These are phyloP conservation scores for Artomyces pyxidatus DNA, from an alignment of 768 basidiomycete species.

Conservation along the genomic window DNA sequence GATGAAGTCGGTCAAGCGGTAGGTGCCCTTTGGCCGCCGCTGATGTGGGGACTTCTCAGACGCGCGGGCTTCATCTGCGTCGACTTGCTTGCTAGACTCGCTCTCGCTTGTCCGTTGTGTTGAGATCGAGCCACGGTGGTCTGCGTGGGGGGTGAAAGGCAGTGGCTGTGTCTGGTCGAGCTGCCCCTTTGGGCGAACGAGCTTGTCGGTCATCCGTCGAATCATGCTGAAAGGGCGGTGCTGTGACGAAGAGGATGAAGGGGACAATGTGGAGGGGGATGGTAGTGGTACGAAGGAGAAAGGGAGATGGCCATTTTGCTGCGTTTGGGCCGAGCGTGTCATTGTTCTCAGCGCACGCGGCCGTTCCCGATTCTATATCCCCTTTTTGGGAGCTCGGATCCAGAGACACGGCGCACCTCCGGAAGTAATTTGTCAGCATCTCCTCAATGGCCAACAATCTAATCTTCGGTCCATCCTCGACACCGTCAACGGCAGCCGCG, in stretches of 20 bases:
- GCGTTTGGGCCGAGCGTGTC: background rate
- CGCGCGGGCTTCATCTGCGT: slow-evolving; percentile 20
- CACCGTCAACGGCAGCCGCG: background rate
- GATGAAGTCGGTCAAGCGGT: slow-evolving; percentile 68
- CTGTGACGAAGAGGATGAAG: background rate
- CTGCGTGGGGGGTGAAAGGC: slow-evolving; percentile 19
- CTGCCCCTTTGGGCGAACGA: slow-evolving; percentile 16
- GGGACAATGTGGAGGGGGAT: background rate
- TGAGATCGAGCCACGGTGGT: slow-evolving; percentile 61
- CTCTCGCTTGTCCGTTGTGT: slow-evolving; percentile 55
- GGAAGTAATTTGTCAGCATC: background rate
- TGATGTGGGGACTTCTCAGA: slow-evolving; percentile 21
- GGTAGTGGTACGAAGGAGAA: background rate
- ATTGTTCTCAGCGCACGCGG: slow-evolving; percentile 1
- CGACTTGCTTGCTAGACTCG: slow-evolving; percentile 34
- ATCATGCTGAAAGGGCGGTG: slow-evolving; percentile 17
- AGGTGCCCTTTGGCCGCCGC: slow-evolving; percentile 53
- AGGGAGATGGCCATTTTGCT: background rate
- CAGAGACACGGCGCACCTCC: background rate
- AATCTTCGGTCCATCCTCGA: background rate
- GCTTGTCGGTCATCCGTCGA: slow-evolving; percentile 26
- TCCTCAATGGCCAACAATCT: background rate
- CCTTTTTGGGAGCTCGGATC: background rate
- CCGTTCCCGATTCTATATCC: background rate
- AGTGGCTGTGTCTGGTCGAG: slow-evolving; percentile 15